These are phyloP conservation scores for Lavandula angustifolia DNA, from an alignment of 257 asterid genomes.

Conservation along the genomic window DNA sequence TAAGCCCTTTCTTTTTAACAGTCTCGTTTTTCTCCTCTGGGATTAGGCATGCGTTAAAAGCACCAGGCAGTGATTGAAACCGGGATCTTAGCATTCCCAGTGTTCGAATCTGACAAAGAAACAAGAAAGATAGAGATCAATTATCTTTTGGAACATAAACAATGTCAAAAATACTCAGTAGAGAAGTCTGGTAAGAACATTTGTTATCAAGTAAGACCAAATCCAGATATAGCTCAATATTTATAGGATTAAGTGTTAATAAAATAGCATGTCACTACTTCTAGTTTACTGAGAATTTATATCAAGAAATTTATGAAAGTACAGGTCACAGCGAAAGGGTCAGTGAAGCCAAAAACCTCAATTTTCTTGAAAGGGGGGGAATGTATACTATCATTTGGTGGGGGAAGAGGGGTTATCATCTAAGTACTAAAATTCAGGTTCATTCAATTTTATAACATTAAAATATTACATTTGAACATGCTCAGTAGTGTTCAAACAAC, in stretches of 20 bases:
- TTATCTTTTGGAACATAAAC: slow-evolving; percentile 7
- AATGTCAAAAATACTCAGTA: background rate
- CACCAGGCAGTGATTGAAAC: slow-evolving; percentile 86
- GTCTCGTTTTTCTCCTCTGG: slow-evolving; percentile 87
- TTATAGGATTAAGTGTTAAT: slow-evolving; percentile 1
- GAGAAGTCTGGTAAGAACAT: background rate
- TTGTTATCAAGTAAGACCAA: slow-evolving; percentile 19
- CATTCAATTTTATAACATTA: background rate
- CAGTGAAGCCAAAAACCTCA: background rate
- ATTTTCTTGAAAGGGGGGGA: slow-evolving; percentile 12
- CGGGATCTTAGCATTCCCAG: slow-evolving; percentile 97
- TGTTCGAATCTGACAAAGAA: slow-evolving; percentile 81
- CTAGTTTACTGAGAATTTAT: slow-evolving; percentile 7
- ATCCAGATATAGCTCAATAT: background rate
- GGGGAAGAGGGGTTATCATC: background rate
- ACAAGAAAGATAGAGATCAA: background rate
- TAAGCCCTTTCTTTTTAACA: slow-evolving; percentile 83
- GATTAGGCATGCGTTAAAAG: slow-evolving; percentile 83
- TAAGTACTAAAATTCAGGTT: background rate
- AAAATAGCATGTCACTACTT: background rate
- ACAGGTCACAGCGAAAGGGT: background rate
- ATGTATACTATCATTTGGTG: background rate
- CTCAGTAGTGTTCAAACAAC: background rate
- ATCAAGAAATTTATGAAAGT: background rate
- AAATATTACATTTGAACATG: background rate